Conservation (phyloP, 1,284 basidiomycete genomes). For the Moesziomyces antarcticus region DNA sequence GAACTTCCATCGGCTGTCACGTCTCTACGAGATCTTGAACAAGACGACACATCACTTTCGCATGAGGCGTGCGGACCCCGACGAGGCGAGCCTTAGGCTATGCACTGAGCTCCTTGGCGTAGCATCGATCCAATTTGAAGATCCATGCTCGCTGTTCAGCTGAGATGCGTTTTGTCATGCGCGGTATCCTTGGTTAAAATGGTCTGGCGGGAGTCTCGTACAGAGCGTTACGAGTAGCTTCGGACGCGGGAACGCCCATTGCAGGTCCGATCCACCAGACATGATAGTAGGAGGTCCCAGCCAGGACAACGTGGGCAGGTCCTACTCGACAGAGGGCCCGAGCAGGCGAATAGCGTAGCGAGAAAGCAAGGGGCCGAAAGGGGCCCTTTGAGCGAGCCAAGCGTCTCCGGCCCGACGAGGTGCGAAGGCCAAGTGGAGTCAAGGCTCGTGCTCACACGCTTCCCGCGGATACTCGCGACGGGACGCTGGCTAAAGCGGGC, state of each 20-base stretch:
- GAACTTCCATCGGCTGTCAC: not conserved
- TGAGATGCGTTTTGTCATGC: not conserved
- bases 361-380: not conserved
- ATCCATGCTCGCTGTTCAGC: not conserved
- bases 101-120: not conserved
- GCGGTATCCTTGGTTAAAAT: not conserved
- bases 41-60: not conserved
- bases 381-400: too few species aligned
- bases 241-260: not conserved
- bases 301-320: not conserved
- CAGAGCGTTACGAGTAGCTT: not conserved
- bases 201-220: not conserved
- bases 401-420: not conserved
- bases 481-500: not conserved
- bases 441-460: conserved; percentile 6
- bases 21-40: not conserved
- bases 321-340: not conserved
- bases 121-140: not conserved
- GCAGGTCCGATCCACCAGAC: not conserved
- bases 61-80: not conserved
- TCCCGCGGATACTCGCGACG: conserved; percentile 1
- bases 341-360: not conserved
- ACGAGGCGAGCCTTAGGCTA: not conserved
- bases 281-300: not conserved
- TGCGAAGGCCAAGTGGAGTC: not conserved